phyloP scores from a whole-genome alignment of 768 basidiomycete genomes.

The Wakefieldia striispora region DNA sequence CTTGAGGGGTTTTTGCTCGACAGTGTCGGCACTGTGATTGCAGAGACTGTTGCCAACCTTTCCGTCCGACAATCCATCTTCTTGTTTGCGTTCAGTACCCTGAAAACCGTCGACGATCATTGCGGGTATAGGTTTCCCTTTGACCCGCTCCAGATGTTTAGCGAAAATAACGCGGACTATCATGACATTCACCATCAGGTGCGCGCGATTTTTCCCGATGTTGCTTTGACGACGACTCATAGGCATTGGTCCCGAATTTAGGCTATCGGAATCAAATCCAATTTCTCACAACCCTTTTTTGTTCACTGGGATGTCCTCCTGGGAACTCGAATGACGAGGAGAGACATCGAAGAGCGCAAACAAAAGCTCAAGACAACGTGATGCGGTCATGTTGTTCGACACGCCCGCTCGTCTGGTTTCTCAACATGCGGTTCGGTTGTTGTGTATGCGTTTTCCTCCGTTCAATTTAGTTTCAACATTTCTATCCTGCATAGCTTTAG shows the following conservation, averaged over 20 bases:
- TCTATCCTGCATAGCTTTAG: conserved; percentile 4
- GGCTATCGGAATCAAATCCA: conserved; percentile 84
- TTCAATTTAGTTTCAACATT: background rate
- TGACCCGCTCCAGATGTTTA: conserved; percentile 87
- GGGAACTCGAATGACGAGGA: conserved; percentile 79
- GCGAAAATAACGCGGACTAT: conserved; percentile 90
- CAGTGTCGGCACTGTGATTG: conserved; percentile 72
- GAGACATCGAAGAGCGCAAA: conserved; percentile 57
- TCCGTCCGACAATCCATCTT: conserved; percentile 79
- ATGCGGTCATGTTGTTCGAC: background rate
- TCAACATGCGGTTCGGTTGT: background rate
- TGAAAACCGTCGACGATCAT: conserved; percentile 96
- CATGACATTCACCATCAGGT: conserved; percentile 99
- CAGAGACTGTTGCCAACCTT: conserved; percentile 67
- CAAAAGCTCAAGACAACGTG: conserved; percentile 31
- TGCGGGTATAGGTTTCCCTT: conserved; percentile 89
- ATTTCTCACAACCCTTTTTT: conserved; percentile 96
- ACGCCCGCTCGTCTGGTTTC: background rate
- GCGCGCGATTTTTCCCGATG: conserved; percentile 11
- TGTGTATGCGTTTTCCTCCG: background rate
- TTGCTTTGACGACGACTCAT: background rate
- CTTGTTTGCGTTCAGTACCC: conserved; percentile 77
- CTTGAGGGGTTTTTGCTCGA: conserved; percentile 93
- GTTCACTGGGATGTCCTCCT: conserved; percentile 89
- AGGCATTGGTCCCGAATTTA: background rate